Conservation (phyloP, 805 yeast genomes). For the Sungouiella blattae region DNA sequence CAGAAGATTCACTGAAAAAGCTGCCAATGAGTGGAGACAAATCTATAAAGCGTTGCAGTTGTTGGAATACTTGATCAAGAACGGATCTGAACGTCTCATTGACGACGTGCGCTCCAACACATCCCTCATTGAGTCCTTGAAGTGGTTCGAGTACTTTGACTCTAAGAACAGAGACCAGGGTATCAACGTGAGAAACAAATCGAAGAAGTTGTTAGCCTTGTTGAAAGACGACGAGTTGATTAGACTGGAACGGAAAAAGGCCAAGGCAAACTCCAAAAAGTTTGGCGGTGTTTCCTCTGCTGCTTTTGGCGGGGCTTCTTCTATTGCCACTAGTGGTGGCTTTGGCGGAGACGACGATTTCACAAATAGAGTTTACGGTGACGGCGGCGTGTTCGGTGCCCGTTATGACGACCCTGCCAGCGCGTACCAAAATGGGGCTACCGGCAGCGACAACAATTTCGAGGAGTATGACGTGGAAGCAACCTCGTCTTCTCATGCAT, state of each 20-base stretch:
- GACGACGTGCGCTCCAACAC: slow-evolving; percentile 89
- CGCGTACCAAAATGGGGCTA: slow-evolving; percentile 33
- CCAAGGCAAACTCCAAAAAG: slow-evolving; percentile 81
- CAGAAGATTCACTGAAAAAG: slow-evolving; percentile 90
- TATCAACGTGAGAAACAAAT: slow-evolving; percentile 86
- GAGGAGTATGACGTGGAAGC: slow-evolving; percentile 60
- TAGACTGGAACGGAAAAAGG: slow-evolving; percentile 83
- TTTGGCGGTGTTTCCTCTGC: slow-evolving; percentile 70
- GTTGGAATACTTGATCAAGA: slow-evolving; percentile 84
- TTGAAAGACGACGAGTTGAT: slow-evolving; percentile 74
- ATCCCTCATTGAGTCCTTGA: slow-evolving; percentile 79
- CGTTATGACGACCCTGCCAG: slow-evolving; percentile 58
- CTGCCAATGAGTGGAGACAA: slow-evolving; percentile 97
- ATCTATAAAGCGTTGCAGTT: slow-evolving; percentile 91
- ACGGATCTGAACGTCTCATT: slow-evolving; percentile 92
- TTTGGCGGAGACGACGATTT: slow-evolving; percentile 42
- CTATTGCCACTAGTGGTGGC: slow-evolving; percentile 30
- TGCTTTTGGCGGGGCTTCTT: slow-evolving; percentile 49
- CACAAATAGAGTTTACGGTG: slow-evolving; percentile 58
- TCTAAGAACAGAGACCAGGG: slow-evolving; percentile 95
- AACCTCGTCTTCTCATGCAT: slow-evolving; percentile 15
- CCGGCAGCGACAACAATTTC: slow-evolving; percentile 38
- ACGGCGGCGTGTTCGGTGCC: slow-evolving; percentile 67
- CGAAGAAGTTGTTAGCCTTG: slow-evolving; percentile 68
- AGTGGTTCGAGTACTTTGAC: slow-evolving; percentile 91